Conservation (phyloP, 2,329 filamentous ascomycete species). For the Tolypocladium cylindrosporum region DNA sequence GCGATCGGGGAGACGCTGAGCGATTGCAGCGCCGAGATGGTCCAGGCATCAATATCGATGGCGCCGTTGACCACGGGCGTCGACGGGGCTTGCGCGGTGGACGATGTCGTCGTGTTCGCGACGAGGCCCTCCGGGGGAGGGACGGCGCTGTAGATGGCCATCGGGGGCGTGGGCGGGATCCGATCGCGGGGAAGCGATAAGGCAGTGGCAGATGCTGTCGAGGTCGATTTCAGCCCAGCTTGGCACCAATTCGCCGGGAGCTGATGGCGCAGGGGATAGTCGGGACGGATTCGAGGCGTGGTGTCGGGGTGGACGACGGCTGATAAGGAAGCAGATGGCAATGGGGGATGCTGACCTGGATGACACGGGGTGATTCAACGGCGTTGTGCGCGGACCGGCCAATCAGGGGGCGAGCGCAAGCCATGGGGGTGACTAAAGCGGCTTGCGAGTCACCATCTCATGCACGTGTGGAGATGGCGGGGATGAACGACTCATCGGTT, state of each 20-base stretch:
- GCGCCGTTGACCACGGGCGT: conserved; percentile 14
- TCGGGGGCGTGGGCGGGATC: conserved; percentile 9
- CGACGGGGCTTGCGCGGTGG: conserved; percentile 10
- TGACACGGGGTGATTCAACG: conserved; percentile 14
- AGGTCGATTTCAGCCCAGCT: not conserved
- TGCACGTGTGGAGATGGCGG: not conserved
- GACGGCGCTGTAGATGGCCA: conserved; percentile 44
- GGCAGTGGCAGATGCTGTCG: not conserved
- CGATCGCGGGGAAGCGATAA: not conserved
- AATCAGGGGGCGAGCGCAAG: conserved; percentile 21
- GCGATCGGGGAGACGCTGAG: conserved; percentile 44
- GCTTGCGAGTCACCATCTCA: not conserved
- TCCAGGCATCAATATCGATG: conserved; percentile 60
- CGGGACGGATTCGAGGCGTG: not conserved
- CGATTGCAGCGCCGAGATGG: conserved; percentile 44
- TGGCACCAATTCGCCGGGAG: not conserved
- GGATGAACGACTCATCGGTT: not conserved
- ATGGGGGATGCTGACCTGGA: not conserved
- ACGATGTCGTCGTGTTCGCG: conserved; percentile 8
- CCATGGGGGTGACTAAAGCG: conserved; percentile 11
- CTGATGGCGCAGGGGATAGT: not conserved
- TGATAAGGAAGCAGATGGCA: not conserved
- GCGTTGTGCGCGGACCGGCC: conserved; percentile 6
- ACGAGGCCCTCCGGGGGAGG: conserved; percentile 31
- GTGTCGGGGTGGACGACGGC: not conserved